Conservation (phyloP, 306 rosid species). For the Carpinus viminea region DNA sequence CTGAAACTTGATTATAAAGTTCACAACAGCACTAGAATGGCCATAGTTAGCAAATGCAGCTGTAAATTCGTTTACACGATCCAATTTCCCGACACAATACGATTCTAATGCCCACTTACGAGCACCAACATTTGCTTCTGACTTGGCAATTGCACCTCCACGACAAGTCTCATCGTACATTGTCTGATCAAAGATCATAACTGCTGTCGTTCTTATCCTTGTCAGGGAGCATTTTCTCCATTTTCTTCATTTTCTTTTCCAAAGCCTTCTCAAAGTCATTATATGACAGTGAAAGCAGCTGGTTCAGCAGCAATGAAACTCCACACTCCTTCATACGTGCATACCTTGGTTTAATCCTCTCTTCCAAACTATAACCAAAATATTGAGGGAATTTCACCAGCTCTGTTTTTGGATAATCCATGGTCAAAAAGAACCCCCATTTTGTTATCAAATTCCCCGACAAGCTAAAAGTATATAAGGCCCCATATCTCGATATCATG, state of each 20-base stretch:
- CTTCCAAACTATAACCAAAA: constrained; percentile 81
- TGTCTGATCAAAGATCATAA: constrained; percentile 12
- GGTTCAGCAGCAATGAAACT: constrained; percentile 68
- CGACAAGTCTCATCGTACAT: constrained; percentile 13
- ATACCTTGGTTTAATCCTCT: constrained; percentile 84
- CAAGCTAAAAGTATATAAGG: constrained; percentile 78
- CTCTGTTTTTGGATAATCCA: constrained; percentile 69
- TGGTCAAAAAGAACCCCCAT: constrained; percentile 81
- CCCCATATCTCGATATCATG: constrained; percentile 83
- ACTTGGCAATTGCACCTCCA: constrained; percentile 6
- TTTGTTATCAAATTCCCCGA: constrained; percentile 63
- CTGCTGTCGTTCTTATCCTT: constrained; percentile 29
- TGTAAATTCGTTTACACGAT: constrained; percentile 12
- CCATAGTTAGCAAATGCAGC: constrained; percentile 8
- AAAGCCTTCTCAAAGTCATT: constrained; percentile 49
- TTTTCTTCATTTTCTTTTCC: constrained; percentile 60
- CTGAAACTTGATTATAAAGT: not conserved
- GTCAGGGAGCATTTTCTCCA: constrained; percentile 44
- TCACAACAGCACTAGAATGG: not conserved
- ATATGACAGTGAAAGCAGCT: constrained; percentile 65
- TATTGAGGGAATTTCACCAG: constrained; percentile 86
- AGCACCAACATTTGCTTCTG: constrained; percentile 12
- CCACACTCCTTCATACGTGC: constrained; percentile 57
- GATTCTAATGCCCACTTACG: constrained; percentile 7
- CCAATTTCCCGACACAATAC: not conserved